Evolutionary conservation across 352 stramenopile genomes (phyloP).

Genomic region (Phytophthora sojae): DNA sequence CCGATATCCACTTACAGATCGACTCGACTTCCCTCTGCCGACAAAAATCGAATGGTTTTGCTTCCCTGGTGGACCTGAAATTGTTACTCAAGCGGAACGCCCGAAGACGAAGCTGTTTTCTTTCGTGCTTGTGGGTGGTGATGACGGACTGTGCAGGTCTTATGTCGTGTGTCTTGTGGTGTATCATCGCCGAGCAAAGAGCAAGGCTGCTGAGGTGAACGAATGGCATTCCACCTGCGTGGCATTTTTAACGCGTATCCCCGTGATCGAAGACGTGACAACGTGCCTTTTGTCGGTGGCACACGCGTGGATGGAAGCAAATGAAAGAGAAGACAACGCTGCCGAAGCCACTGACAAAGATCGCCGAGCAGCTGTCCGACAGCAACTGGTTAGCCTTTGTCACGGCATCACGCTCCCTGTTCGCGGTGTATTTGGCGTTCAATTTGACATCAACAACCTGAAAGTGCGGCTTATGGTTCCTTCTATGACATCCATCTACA

Average conservation of each 20-base stretch:
- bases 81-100: conserved; percentile 51
- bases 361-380: conserved; percentile 31
- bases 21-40: conserved; percentile 68
- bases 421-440: conserved; percentile 70
- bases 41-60: conserved; percentile 93
- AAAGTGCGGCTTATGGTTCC: conserved; percentile 59
- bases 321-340: conserved; percentile 2
- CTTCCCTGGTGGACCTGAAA: conserved; percentile 75
- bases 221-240: conserved; percentile 78
- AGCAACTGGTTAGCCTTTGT: conserved; percentile 61
- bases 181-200: conserved; percentile 53
- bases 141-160: conserved; percentile 74
- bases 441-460: conserved; percentile 50
- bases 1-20: conserved; percentile 65
- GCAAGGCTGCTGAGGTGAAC: conserved; percentile 21
- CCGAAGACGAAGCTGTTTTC: conserved; percentile 74
- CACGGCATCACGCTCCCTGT: conserved; percentile 66
- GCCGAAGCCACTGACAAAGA: not conserved
- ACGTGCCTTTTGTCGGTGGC: conserved; percentile 66
- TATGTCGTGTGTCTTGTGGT: conserved; percentile 80
- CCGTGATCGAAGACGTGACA: conserved; percentile 63
- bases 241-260: conserved; percentile 74
- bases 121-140: conserved; percentile 79
- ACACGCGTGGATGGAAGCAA: conserved; percentile 52
- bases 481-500: conserved; percentile 67